Percentiles rank a stretch among this genome's conserved stretches.
phyloP scores from a whole-genome alignment of 1,284 basidiomycete genomes.

The Schizophyllum commune region DNA sequence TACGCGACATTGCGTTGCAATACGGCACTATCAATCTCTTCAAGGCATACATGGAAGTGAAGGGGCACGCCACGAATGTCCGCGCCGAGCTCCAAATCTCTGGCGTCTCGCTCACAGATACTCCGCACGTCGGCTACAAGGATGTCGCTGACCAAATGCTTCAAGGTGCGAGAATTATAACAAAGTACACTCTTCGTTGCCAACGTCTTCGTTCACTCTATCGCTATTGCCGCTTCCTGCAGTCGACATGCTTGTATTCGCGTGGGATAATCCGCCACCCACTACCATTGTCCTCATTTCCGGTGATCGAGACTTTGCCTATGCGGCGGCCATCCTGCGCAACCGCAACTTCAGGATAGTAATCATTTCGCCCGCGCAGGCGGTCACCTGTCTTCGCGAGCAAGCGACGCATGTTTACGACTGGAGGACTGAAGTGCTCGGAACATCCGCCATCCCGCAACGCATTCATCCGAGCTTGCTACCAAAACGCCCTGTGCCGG shows the following conservation, averaged over 20 bases:
- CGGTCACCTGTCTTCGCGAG: conserved; percentile 37
- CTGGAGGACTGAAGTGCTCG: conserved; percentile 40
- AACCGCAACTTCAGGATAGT: conserved; percentile 42
- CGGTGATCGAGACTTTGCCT: conserved; percentile 51
- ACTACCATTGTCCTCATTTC: conserved; percentile 48
- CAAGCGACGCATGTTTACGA: conserved; percentile 49
- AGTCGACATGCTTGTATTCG: conserved; percentile 49
- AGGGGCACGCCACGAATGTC: conserved; percentile 13
- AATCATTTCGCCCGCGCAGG: conserved; percentile 35
- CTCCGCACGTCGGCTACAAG: conserved; percentile 49
- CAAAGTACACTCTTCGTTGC: background rate
- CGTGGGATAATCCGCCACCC: conserved; percentile 45
- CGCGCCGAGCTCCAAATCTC: conserved; percentile 55
- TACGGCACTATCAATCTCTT: conserved; percentile 27
- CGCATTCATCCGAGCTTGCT: too few species aligned
- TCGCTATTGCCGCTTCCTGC: background rate
- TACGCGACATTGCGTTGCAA: conserved; percentile 23
- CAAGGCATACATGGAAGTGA: conserved; percentile 33
- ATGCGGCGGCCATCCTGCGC: conserved; percentile 45
- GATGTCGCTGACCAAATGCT: conserved; percentile 48
- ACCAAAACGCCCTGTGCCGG: too few species aligned
- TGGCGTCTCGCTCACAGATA: conserved; percentile 52
- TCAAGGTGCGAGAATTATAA: conserved; percentile 1
- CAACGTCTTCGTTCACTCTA: background rate
- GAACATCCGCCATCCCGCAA: background rate